Conservation (phyloP, 495 filamentous ascomycete genomes). For the Penicillium nucicola region DNA sequence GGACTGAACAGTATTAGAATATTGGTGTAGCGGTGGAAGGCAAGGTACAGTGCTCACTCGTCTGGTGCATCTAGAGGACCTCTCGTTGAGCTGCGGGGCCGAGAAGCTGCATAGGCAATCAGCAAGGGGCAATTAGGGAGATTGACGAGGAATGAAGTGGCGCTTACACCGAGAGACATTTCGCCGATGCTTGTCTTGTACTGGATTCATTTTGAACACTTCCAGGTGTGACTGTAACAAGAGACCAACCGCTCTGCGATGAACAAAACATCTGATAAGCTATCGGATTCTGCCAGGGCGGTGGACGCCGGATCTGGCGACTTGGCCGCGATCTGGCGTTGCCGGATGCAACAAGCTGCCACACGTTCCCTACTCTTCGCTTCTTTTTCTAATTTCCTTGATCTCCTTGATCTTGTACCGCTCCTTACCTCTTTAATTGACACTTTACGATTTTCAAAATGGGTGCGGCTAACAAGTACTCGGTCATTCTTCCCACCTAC, state of each 20-base stretch:
- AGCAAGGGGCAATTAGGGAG: constrained; percentile 11
- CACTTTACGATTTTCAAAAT: constrained; percentile 24
- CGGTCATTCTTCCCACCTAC: constrained; percentile 95
- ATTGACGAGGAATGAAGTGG: neutral
- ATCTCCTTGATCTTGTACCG: constrained; percentile 3
- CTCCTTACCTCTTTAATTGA: constrained; percentile 6
- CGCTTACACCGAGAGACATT: constrained; percentile 41
- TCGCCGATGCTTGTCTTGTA: constrained; percentile 26
- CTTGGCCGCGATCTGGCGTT: constrained; percentile 22
- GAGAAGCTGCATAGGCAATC: constrained; percentile 34
- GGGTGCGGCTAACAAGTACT: constrained; percentile 72
- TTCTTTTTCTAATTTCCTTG: constrained; percentile 4
- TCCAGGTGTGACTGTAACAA: neutral
- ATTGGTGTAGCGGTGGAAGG: neutral
- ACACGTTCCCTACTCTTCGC: constrained; percentile 28
- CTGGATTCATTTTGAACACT: constrained; percentile 24
- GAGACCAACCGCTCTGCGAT: neutral
- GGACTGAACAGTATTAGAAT: constrained; percentile 26
- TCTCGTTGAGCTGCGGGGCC: constrained; percentile 50
- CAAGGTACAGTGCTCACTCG: constrained; percentile 34
- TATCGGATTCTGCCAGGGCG: constrained; percentile 29
- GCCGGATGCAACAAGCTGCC: constrained; percentile 24
- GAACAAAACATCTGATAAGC: constrained; percentile 18
- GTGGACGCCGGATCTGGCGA: constrained; percentile 27
- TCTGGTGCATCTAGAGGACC: constrained; percentile 49